Percentiles rank a stretch among this genome's conserved stretches.
phyloP scores from a whole-genome alignment of 2,329 filamentous ascomycete species.

The Diaporthe vexans region DNA sequence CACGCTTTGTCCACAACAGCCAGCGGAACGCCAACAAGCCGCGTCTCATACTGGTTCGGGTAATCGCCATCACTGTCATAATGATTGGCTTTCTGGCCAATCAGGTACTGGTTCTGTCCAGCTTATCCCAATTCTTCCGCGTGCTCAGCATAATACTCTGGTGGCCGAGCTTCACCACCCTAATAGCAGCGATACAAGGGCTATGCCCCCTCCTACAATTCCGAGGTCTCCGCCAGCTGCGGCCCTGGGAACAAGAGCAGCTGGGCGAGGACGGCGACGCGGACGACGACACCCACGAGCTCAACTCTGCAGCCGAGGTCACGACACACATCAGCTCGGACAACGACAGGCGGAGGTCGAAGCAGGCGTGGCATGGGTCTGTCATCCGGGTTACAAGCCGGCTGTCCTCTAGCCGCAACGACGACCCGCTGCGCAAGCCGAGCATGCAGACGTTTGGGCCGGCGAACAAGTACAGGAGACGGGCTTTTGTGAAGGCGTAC shows the following conservation, averaged over 20 bases:
- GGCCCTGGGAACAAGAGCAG: conserved; percentile 55
- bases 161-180: conserved; percentile 52
- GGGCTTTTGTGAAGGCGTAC: conserved; percentile 51
- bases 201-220: conserved; percentile 55
- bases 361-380: not conserved
- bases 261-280: not conserved
- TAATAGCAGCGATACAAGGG: conserved; percentile 53
- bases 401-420: conserved; percentile 27
- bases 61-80: conserved; percentile 45
- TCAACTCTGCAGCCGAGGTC: not conserved
- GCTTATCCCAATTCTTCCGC: conserved; percentile 47
- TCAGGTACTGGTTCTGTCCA: conserved; percentile 51
- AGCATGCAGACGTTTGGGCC: conserved; percentile 53
- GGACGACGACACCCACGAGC: conserved; percentile 33
- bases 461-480: conserved; percentile 50
- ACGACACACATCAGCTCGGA: conserved; percentile 19
- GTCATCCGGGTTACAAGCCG: conserved; percentile 12
- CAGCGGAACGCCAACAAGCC: conserved; percentile 55
- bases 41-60: conserved; percentile 50
- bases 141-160: conserved; percentile 51
- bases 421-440: conserved; percentile 47
- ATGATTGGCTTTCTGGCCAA: conserved; percentile 49
- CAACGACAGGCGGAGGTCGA: not conserved
- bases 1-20: conserved; percentile 56
- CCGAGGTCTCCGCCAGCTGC: conserved; percentile 50